Percentiles rank a stretch among this genome's conserved stretches.
phyloP scores from a whole-genome alignment of 495 filamentous ascomycete species.

The Talaromyces adpressus region DNA sequence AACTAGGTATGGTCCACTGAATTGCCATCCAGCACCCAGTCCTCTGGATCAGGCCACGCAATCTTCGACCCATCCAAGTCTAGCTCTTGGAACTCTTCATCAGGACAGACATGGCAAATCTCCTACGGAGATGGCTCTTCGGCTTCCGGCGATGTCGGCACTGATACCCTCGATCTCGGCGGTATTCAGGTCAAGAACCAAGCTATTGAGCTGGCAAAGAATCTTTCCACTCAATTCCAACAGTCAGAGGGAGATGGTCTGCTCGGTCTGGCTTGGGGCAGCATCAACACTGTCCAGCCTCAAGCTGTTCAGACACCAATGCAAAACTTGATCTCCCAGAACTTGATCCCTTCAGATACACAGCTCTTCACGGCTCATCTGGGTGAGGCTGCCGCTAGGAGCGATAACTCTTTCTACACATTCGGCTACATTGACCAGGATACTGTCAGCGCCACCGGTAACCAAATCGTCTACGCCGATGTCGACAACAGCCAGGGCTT shows the following conservation, averaged over 20 bases:
- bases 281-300: slow-evolving; percentile 63
- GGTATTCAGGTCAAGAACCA: slow-evolving; percentile 63
- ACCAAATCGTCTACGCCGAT: slow-evolving; percentile 54
- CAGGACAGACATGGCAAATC: slow-evolving; percentile 57
- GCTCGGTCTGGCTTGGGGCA: slow-evolving; percentile 63
- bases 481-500: slow-evolving; percentile 66
- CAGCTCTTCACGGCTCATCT: slow-evolving; percentile 73
- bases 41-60: slow-evolving; percentile 30
- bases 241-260: slow-evolving; percentile 61
- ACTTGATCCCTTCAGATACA: slow-evolving; percentile 52
- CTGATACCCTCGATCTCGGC: slow-evolving; percentile 60
- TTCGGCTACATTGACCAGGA: slow-evolving; percentile 72
- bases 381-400: slow-evolving; percentile 48
- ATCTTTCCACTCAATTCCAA: slow-evolving; percentile 56
- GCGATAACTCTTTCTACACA: slow-evolving; percentile 66
- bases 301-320: slow-evolving; percentile 60
- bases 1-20: slow-evolving; percentile 56
- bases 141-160: slow-evolving; percentile 64
- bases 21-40: slow-evolving; percentile 32
- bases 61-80: slow-evolving; percentile 56
- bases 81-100: slow-evolving; percentile 47
- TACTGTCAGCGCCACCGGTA: slow-evolving; percentile 45
- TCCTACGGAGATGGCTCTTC: slow-evolving; percentile 66
- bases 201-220: slow-evolving; percentile 60
- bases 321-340: slow-evolving; percentile 67